phyloP scores from a whole-genome alignment of 257 asterid species.

The Plantago elongata region DNA sequence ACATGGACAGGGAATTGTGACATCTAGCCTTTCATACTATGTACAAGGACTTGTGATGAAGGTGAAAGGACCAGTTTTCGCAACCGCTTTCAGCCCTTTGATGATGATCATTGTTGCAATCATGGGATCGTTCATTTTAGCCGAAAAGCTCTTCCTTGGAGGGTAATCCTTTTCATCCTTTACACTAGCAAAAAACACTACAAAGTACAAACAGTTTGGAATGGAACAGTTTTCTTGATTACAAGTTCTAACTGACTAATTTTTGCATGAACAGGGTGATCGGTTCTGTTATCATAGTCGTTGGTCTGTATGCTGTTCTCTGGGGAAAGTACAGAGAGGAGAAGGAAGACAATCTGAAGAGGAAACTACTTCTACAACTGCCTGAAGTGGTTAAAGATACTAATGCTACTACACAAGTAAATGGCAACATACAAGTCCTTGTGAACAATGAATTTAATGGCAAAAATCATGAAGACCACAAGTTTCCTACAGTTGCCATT shows the following conservation, averaged over 20 bases:
- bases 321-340: constrained; percentile 67
- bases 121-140: constrained; percentile 69
- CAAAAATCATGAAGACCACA: constrained; percentile 8
- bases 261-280: constrained; percentile 31
- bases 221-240: neutral
- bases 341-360: constrained; percentile 21
- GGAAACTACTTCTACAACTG: constrained; percentile 22
- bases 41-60: constrained; percentile 93
- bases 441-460: neutral
- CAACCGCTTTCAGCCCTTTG: constrained; percentile 79
- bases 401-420: constrained; percentile 9
- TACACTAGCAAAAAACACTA: neutral
- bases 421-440: constrained; percentile 20
- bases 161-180: constrained; percentile 39
- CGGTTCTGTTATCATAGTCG: constrained; percentile 43
- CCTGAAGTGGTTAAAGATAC: constrained; percentile 41
- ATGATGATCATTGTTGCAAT: constrained; percentile 82
- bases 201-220: neutral
- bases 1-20: constrained; percentile 57
- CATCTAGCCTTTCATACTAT: constrained; percentile 79
- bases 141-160: constrained; percentile 67
- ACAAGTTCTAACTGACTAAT: neutral
- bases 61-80: constrained; percentile 76
- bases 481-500: constrained; percentile 29
- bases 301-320: constrained; percentile 51